phyloP scores from a whole-genome alignment of 495 filamentous ascomycete genomes.

The Neurospora pannonica region DNA sequence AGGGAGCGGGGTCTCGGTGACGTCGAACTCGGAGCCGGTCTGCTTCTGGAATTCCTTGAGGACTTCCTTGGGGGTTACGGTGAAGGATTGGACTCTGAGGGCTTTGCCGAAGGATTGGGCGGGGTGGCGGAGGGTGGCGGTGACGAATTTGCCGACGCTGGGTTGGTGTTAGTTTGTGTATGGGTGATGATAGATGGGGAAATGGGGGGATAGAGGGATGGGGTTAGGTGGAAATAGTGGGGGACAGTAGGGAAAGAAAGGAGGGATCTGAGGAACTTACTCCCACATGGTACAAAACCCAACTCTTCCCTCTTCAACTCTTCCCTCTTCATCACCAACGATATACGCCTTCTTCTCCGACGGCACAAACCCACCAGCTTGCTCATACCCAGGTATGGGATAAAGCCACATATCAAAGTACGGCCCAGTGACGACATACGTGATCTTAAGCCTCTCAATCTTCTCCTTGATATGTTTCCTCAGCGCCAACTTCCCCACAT shows the following conservation, averaged over 20 bases:
- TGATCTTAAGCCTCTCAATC: conserved; percentile 46
- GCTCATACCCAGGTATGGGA: conserved; percentile 19
- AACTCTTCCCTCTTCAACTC: conserved; percentile 42
- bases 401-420: conserved; percentile 58
- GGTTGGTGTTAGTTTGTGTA: conserved; percentile 2
- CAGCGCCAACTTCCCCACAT: conserved; percentile 61
- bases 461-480: conserved; percentile 45
- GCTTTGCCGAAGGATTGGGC: conserved; percentile 42
- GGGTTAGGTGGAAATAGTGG: too few species aligned
- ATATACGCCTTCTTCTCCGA: conserved; percentile 48
- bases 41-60: conserved; percentile 57
- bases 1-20: conserved; percentile 43
- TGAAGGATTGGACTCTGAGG: conserved; percentile 63
- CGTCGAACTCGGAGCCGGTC: conserved; percentile 43
- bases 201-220: too few species aligned
- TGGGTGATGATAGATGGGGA: not conserved
- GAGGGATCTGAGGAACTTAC: conserved; percentile 33
- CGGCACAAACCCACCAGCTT: conserved; percentile 46
- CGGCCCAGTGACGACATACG: conserved; percentile 62
- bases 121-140: conserved; percentile 47
- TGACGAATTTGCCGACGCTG: conserved; percentile 58
- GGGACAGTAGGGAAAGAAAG: not conserved
- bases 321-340: conserved; percentile 44
- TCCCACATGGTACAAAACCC: conserved; percentile 60
- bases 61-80: conserved; percentile 51